phyloP scores from a whole-genome alignment of 495 filamentous ascomycete genomes.

The Staphylotrichum longicolle region DNA sequence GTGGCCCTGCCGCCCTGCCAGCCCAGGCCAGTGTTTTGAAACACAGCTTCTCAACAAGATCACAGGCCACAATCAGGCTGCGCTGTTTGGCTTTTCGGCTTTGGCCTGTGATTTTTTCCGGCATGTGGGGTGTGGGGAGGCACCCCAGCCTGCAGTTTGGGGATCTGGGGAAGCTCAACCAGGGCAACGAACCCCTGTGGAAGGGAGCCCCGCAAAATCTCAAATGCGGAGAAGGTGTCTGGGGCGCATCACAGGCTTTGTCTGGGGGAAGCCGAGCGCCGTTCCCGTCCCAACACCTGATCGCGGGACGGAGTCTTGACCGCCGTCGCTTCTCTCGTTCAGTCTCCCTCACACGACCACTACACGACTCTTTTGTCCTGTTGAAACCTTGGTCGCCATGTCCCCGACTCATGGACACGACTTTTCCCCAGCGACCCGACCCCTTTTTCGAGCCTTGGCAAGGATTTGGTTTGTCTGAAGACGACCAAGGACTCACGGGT shows the following conservation, averaged over 20 bases:
- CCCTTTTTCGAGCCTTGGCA: no score
- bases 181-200: constrained; percentile 4
- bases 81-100: background rate
- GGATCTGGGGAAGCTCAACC: constrained; percentile 17
- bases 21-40: no score
- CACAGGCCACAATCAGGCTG: no score
- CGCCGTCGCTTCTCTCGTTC: background rate
- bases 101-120: background rate
- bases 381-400: background rate
- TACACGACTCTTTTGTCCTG: background rate
- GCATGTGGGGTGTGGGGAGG: constrained; percentile 15
- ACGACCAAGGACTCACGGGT: no score
- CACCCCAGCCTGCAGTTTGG: constrained; percentile 1
- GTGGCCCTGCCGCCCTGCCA: no score
- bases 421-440: no score
- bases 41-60: no score
- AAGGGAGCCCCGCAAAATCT: background rate
- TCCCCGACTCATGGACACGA: no score
- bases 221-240: constrained; percentile 8
- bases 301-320: background rate
- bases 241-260: constrained; percentile 6
- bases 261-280: constrained; percentile 3
- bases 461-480: no score
- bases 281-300: background rate
- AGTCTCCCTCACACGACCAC: background rate